A percentile compares a stretch with the other conserved stretches of the same genome.
Evolutionary conservation across 2,329 filamentous ascomycete genomes (phyloP).

Genomic region (Penicillium sp.): DNA sequence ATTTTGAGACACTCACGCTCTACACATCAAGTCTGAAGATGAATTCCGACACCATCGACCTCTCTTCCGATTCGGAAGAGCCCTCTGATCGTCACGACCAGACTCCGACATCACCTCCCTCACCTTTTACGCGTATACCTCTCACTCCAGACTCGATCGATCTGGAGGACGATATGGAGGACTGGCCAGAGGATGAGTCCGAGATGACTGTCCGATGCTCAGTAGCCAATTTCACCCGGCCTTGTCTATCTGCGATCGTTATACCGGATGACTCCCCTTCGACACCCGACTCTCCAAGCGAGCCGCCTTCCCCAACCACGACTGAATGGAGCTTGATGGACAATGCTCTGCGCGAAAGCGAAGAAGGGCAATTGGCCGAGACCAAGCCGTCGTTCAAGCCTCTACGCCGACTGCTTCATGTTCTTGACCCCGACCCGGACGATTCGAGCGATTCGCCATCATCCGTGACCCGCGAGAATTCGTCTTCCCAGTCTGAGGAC

Average conservation of each 20-base stretch:
- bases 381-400: background rate
- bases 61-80: background rate
- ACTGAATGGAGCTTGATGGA: background rate
- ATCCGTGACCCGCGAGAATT: background rate
- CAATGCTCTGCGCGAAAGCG: background rate
- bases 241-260: background rate
- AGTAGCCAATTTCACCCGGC: background rate
- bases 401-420: background rate
- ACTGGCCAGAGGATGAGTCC: background rate
- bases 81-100: background rate
- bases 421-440: background rate
- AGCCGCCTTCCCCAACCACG: background rate
- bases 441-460: background rate
- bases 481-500: background rate
- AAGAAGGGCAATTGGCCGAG: too few species aligned
- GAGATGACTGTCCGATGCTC: background rate
- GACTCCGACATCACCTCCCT: background rate
- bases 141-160: background rate
- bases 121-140: background rate
- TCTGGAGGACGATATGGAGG: background rate
- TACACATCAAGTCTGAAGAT: background rate
- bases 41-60: slow-evolving; percentile 2
- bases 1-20: background rate
- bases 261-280: background rate
- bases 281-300: background rate